phyloP scores from a whole-genome alignment of 805 yeast species.

The Ogataea polymorpha region DNA sequence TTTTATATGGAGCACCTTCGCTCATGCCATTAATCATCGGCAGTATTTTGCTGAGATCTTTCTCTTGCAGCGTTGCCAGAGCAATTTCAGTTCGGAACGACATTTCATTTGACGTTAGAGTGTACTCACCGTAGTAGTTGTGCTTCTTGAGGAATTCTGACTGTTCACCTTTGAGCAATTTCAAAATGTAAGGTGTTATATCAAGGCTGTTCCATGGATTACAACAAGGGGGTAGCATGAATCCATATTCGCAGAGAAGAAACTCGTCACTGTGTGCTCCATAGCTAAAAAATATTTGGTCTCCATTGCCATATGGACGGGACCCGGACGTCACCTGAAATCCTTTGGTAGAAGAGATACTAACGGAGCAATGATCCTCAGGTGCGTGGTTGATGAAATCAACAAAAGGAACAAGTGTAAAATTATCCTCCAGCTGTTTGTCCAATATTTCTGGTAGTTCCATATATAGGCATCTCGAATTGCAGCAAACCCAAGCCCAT shows the following conservation, averaged over 20 bases:
- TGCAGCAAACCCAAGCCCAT: conserved; percentile 84
- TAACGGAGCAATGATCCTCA: conserved; percentile 51
- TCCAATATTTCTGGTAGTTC: conserved; percentile 44
- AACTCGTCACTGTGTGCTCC: conserved; percentile 89
- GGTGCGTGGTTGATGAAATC: conserved; percentile 78
- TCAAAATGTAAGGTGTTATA: conserved; percentile 43
- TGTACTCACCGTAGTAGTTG: conserved; percentile 74
- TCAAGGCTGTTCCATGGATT: conserved; percentile 75
- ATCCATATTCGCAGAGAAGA: conserved; percentile 84
- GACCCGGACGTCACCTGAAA: conserved; percentile 47
- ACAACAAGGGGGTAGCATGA: conserved; percentile 39
- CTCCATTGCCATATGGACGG: conserved; percentile 34
- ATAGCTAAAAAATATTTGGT: conserved; percentile 71
- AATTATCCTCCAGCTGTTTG: conserved; percentile 54
- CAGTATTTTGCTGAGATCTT: conserved; percentile 32
- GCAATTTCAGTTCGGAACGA: conserved; percentile 80
- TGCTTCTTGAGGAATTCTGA: conserved; percentile 43
- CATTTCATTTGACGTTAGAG: conserved; percentile 47
- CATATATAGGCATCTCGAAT: conserved; percentile 88
- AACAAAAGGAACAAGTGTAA: conserved; percentile 88
- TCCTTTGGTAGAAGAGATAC: conserved; percentile 41
- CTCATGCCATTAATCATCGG: conserved; percentile 44
- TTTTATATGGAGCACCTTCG: conserved; percentile 43
- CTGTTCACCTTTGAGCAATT: conserved; percentile 37
- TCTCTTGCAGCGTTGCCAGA: conserved; percentile 52